phyloP scores from a whole-genome alignment of 1,284 basidiomycete species.

The Austroboletus rostrupii region DNA sequence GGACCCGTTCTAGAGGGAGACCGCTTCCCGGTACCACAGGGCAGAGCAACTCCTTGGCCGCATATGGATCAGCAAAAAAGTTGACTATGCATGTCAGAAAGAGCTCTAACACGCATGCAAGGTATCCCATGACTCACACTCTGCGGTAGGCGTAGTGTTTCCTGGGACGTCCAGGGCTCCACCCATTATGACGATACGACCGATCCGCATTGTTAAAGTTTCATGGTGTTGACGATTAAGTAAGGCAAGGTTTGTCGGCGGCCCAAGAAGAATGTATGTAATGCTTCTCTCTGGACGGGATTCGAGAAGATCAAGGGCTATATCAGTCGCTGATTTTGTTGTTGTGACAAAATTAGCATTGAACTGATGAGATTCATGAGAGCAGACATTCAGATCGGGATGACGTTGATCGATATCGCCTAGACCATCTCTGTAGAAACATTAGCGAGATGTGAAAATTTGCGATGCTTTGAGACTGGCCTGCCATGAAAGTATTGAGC shows the following conservation, averaged over 20 bases:
- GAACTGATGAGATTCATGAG: conserved; percentile 31
- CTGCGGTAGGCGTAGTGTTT: conserved; percentile 80
- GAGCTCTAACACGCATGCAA: not conserved
- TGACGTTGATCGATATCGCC: conserved; percentile 69
- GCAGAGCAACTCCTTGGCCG: conserved; percentile 64
- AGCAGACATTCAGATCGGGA: conserved; percentile 60
- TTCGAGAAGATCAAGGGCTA: conserved; percentile 66
- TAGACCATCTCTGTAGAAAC: conserved; percentile 67
- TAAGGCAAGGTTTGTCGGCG: conserved; percentile 81
- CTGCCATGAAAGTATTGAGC: conserved; percentile 87
- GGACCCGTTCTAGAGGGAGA: conserved; percentile 61
- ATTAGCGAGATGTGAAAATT: not conserved
- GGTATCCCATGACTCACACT: conserved; percentile 49
- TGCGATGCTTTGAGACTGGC: conserved; percentile 32
- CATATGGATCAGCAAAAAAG: conserved; percentile 90
- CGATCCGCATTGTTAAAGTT: conserved; percentile 57
- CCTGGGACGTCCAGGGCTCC: conserved; percentile 93
- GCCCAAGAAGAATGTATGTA: conserved; percentile 85
- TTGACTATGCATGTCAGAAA: conserved; percentile 59
- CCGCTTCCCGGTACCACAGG: conserved; percentile 35
- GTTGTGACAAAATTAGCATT: conserved; percentile 44
- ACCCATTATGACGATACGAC: conserved; percentile 88
- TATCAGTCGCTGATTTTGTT: conserved; percentile 52
- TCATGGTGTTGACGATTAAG: conserved; percentile 58
- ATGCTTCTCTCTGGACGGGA: conserved; percentile 60